Evolutionary conservation across 768 basidiomycete genomes (phyloP), one percentile per base, ranked within the genome.

Genomic region (Leccinum fibrillosum): DNA sequence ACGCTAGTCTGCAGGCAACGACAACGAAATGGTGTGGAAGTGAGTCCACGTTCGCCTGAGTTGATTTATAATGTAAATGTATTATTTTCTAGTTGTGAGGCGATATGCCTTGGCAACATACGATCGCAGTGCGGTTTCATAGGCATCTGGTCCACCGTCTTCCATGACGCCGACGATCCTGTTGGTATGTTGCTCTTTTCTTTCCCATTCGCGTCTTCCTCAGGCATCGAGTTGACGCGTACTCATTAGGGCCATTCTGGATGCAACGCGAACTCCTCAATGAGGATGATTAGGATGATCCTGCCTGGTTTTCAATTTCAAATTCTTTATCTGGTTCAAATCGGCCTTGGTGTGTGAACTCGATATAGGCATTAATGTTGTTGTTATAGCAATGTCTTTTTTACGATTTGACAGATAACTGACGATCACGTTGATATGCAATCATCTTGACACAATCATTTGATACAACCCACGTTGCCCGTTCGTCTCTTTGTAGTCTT

Each of bases 51-150:
- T 59, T 47, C 5, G 19, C 35, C 34, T 37, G 51, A 52, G 7
- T 34, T 48, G 8, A 7, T 21, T 47, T 47, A 42, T 56, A 50
- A 56, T 44, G 51, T 49, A 55, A 23, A 23, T 23, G 23, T 23
- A 23, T 21, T 25, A 25, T 4, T n/a, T 37, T 44, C 39, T 56
- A 88, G 86, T 62, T 84, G 80, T n/a, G 78, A 83, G 37, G 86
- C 80, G 34, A 71, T 89, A 21, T 84, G 86, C 56, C 58, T 89
- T 13, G 87, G 89, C 15, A 82, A 78, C 1, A 62, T 86, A 17
- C 78, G 83, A 15, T 88, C 88, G 4, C 71, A 72, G 8, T 84
- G 74, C 67, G 88, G 88, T 17, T 77, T 85, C 2, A 65, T 89
- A 7, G 88, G 80, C 7, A 45, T 72, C 9, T 82, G 82, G 80